Evolutionary conservation across 352 stramenopile species (phyloP).

Genomic region (Globisporangium camurandrum): DNA sequence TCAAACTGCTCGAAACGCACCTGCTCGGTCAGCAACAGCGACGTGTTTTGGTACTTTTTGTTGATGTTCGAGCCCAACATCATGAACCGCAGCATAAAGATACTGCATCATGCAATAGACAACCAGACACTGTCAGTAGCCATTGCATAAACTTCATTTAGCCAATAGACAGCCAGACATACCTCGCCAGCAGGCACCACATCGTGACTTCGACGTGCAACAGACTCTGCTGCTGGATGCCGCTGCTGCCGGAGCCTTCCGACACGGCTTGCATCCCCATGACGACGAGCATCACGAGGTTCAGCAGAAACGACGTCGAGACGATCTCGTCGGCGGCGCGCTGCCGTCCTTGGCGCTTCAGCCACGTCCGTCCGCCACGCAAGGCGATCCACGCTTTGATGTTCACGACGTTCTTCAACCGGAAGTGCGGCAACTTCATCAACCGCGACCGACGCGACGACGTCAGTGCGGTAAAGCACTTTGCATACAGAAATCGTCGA

Average conservation of each 20-base stretch:
- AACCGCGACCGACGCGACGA: constrained; percentile 74
- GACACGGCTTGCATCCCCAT: constrained; percentile 82
- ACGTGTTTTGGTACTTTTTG: constrained; percentile 90
- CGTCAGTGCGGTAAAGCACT: constrained; percentile 86
- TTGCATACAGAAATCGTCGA: constrained; percentile 82
- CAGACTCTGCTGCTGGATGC: constrained; percentile 52
- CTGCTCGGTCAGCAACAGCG: constrained; percentile 86
- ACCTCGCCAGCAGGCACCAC: constrained; percentile 82
- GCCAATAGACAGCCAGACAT: constrained; percentile 10
- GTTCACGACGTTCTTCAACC: constrained; percentile 87
- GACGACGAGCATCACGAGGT: constrained; percentile 75
- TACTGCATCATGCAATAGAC: constrained; percentile 22
- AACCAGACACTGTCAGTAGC: not conserved
- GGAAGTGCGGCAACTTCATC: constrained; percentile 84
- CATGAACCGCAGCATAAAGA: constrained; percentile 89
- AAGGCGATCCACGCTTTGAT: constrained; percentile 89
- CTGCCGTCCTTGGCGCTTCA: constrained; percentile 81
- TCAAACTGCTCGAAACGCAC: no score
- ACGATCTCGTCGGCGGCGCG: constrained; percentile 85
- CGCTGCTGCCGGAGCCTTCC: constrained; percentile 34
- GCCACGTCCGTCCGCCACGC: constrained; percentile 77
- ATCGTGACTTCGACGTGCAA: constrained; percentile 81
- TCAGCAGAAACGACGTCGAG: constrained; percentile 85
- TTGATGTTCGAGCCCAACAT: constrained; percentile 89
- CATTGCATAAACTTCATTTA: constrained; percentile 2